Evolutionary conservation across 169 alveolate species (phyloP).

Genomic region (Perkinsus olseni): DNA sequence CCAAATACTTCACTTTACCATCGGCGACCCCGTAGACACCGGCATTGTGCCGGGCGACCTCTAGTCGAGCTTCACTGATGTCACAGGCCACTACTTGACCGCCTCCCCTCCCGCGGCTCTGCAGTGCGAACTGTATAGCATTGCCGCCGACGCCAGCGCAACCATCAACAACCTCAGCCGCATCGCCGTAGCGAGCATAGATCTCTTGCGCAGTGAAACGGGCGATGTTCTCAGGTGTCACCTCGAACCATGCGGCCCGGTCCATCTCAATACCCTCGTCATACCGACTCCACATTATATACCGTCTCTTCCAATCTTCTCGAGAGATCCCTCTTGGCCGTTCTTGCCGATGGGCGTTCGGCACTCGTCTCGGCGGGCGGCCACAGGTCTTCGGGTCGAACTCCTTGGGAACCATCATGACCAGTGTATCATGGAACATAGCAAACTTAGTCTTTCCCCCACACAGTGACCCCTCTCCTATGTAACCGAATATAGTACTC

Average conservation of each 20-base stretch:
- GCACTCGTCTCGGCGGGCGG: not conserved
- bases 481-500: not conserved
- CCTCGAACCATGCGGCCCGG: conserved; percentile 32
- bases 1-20: not conserved
- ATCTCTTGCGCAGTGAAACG: conserved; percentile 17
- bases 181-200: not conserved
- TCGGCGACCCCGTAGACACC: not conserved
- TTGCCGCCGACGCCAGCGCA: not conserved
- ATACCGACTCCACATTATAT: conserved; percentile 12
- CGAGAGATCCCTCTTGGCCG: not conserved
- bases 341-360: not conserved
- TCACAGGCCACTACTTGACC: not conserved
- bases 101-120: not conserved
- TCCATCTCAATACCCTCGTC: conserved; percentile 26
- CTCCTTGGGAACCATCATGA: not conserved
- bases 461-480: not conserved
- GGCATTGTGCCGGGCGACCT: not conserved
- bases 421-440: not conserved
- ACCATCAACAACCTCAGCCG: not conserved
- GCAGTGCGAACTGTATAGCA: not conserved
- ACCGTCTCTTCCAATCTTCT: conserved; percentile 7
- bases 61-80: not conserved
- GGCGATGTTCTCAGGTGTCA: conserved; percentile 31
- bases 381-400: not conserved
- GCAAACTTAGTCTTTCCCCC: not conserved